Evolutionary conservation across 345 rosid genomes (phyloP).

Genomic region (Salix suchowensis): DNA sequence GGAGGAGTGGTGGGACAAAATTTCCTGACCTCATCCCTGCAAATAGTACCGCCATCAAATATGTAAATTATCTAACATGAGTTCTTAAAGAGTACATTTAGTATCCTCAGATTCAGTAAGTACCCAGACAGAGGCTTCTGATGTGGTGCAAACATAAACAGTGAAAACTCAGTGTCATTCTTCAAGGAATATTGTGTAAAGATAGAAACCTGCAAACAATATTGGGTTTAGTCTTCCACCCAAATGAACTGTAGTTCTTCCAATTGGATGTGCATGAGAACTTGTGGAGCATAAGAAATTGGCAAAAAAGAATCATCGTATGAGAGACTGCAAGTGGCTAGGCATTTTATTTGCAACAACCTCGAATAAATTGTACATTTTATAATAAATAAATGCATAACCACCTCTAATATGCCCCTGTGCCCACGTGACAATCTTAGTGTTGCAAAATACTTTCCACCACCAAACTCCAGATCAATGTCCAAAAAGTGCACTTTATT

Average conservation of each 20-base stretch:
- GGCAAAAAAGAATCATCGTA: too few species aligned
- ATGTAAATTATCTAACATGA: background rate
- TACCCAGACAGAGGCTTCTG: slow-evolving; percentile 70
- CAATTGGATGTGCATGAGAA: background rate
- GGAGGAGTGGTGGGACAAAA: slow-evolving; percentile 47
- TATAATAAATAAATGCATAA: slow-evolving; percentile 7
- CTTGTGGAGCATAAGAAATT: background rate
- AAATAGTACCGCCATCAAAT: slow-evolving; percentile 24
- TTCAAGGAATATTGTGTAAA: slow-evolving; percentile 66
- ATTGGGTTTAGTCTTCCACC: slow-evolving; percentile 6
- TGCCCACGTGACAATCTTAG: slow-evolving; percentile 78
- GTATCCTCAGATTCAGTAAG: slow-evolving; percentile 11
- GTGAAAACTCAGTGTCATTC: slow-evolving; percentile 64
- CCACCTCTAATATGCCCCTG: slow-evolving; percentile 83
- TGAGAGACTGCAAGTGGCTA: background rate
- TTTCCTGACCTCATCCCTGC: slow-evolving; percentile 60
- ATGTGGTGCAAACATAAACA: slow-evolving; percentile 49
- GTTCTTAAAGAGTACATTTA: slow-evolving; percentile 15
- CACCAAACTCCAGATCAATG: slow-evolving; percentile 73
- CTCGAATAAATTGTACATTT: background rate
- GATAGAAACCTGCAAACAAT: slow-evolving; percentile 62
- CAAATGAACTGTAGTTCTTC: background rate
- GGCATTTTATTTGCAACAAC: slow-evolving; percentile 11
- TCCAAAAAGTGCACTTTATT: slow-evolving; percentile 51
- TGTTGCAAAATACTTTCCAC: slow-evolving; percentile 71